Evolutionary conservation across 106 monocot species (phyloP).

Genomic region (Allium cepa): DNA sequence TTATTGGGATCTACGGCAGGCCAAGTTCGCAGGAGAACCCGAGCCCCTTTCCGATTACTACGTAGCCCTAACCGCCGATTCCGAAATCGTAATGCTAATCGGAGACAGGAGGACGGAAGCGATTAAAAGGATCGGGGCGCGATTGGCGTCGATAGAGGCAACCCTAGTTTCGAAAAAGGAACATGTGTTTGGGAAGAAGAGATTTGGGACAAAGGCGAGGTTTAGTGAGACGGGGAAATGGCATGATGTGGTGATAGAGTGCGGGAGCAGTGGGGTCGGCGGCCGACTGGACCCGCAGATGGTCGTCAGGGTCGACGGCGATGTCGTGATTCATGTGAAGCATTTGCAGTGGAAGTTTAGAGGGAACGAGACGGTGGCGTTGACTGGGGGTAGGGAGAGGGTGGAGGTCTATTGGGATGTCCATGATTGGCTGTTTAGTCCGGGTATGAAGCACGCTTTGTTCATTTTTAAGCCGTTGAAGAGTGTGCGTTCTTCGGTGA

Average conservation of each 20-base stretch:
- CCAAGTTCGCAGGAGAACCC: slow-evolving; percentile 45
- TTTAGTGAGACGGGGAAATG: slow-evolving; percentile 27
- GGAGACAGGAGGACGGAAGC: slow-evolving; percentile 62
- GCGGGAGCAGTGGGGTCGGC: slow-evolving; percentile 2
- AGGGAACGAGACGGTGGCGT: slow-evolving; percentile 29
- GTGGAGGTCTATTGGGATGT: slow-evolving; percentile 81
- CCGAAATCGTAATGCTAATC: slow-evolving; percentile 40
- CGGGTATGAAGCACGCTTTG: slow-evolving; percentile 44
- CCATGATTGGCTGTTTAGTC: slow-evolving; percentile 67
- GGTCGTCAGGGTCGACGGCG: slow-evolving; percentile 52
- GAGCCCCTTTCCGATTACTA: slow-evolving; percentile 65
- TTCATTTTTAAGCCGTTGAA: slow-evolving; percentile 60
- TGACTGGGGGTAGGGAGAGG: slow-evolving; percentile 12
- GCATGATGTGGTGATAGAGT: slow-evolving; percentile 51
- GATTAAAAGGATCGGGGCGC: slow-evolving; percentile 11
- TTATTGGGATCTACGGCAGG: slow-evolving; percentile 56
- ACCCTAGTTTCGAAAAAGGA: slow-evolving; percentile 40
- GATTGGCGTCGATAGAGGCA: slow-evolving; percentile 37
- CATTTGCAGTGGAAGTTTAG: slow-evolving; percentile 85
- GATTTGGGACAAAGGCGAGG: slow-evolving; percentile 37
- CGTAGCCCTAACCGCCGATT: slow-evolving; percentile 46
- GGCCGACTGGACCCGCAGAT: slow-evolving; percentile 23
- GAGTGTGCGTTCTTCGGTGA: neutral
- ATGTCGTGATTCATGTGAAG: slow-evolving; percentile 31
- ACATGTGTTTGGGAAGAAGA: slow-evolving; percentile 65